Percentiles rank a stretch among this genome's conserved stretches.
phyloP scores from a whole-genome alignment of 2,329 filamentous ascomycete genomes.

The Cladosporium halotolerans region DNA sequence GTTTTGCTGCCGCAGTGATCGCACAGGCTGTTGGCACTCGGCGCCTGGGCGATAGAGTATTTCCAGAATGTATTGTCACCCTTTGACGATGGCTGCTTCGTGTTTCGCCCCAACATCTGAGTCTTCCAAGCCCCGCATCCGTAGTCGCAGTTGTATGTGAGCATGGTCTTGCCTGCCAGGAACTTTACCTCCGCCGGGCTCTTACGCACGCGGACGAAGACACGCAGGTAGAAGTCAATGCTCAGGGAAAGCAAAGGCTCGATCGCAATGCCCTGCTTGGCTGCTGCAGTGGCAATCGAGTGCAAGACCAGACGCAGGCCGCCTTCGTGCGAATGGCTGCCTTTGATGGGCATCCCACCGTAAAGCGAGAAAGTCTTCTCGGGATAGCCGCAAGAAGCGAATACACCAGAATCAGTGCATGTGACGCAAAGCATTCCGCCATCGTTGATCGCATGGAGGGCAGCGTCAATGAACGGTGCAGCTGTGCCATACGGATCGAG shows the following conservation, averaged over 20 bases:
- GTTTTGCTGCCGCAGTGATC: conserved; percentile 80
- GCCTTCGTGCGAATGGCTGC: conserved; percentile 78
- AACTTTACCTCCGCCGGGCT: conserved; percentile 86
- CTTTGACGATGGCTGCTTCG: conserved; percentile 65
- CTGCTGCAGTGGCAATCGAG: conserved; percentile 71
- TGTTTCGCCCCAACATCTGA: conserved; percentile 69
- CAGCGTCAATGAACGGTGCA: conserved; percentile 84
- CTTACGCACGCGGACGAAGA: conserved; percentile 77
- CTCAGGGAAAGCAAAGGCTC: conserved; percentile 88
- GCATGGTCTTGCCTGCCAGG: conserved; percentile 82
- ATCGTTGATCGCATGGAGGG: conserved; percentile 78
- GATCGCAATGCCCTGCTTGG: conserved; percentile 78
- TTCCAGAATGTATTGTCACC: conserved; percentile 67
- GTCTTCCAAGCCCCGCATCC: conserved; percentile 91
- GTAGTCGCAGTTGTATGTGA: conserved; percentile 82
- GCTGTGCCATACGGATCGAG: conserved; percentile 94
- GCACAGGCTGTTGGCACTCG: conserved; percentile 61
- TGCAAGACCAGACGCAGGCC: conserved; percentile 82
- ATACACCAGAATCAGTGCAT: conserved; percentile 92
- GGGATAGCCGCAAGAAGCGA: conserved; percentile 86
- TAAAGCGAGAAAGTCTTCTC: conserved; percentile 95
- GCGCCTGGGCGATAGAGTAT: conserved; percentile 66
- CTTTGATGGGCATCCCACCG: conserved; percentile 81
- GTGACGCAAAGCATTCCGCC: conserved; percentile 91
- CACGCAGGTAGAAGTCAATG: conserved; percentile 88